Evolutionary conservation across 2,329 filamentous ascomycete genomes (phyloP), one percentile per base, ranked within the genome.

Genomic region (Eutypa lata): DNA sequence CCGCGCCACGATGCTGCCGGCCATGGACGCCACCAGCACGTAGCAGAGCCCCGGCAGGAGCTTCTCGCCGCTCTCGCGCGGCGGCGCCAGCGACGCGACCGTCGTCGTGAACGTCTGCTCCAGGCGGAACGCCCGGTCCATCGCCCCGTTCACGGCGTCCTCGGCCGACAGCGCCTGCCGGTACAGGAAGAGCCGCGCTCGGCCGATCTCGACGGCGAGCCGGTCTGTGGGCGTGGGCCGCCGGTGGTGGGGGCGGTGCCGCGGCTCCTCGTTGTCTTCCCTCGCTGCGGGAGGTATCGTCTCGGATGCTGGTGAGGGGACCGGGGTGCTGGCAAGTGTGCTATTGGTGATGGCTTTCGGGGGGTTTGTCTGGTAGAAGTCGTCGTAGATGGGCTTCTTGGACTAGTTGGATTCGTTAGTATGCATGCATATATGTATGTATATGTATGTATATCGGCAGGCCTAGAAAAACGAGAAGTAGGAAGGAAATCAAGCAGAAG

Each of bases 11-110:
- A 99, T 97, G 72, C 86, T 91, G 62, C 93, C 94, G 35, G 94
- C 90, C 92, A 99, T 97, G 64, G 90, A 87, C 42, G 92, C 88
- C 47, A 99, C 92, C 28, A 97, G 82, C 46, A 97, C 91, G 75
- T 97, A 97, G 61, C 97, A 84, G 54, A 86, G 80, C 24, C 93
- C 93, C 33, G 94, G 94, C 74, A 97, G 86, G 52, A 99, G 81
- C 68, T 86, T 86, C 79, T 99, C 94, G 69, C 89, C 90, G 55
- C 86, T 90, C 73, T 93, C 88, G 65, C 87, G 87, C 37, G 91
- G 79, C 28, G 94, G 94, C 19, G 92, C 94, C 38, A 99, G 82
- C 21, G 89, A 91, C 54, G 92, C 90, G 61, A 99, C 74, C 56
- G 94, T 97, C 72, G 82, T 83, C 64, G 93, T 96, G 76, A 97